phyloP scores from a whole-genome alignment of 2,329 filamentous ascomycete genomes.

The Scedosporium aurantiacum region DNA sequence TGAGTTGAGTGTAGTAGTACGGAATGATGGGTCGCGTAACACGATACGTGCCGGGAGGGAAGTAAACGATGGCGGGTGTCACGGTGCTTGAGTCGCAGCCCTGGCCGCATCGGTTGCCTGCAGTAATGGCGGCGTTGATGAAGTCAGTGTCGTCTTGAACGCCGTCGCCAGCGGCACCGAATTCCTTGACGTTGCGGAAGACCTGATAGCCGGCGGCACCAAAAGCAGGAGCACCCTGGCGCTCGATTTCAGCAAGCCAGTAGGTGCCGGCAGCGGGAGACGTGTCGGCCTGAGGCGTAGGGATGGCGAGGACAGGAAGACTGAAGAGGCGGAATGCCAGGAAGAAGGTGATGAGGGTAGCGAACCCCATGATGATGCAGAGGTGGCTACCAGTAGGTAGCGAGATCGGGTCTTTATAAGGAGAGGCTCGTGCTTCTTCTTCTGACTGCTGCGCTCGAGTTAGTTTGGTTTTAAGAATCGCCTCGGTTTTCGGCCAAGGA shows the following conservation, averaged over 20 bases:
- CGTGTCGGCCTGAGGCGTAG: slow-evolving; percentile 15
- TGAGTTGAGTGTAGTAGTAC: slow-evolving; percentile 87
- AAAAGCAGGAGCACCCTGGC: slow-evolving; percentile 59
- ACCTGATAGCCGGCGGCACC: slow-evolving; percentile 51
- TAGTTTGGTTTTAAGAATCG: not conserved
- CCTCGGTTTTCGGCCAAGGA: not conserved
- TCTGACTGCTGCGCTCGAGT: not conserved
- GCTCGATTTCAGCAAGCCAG: slow-evolving; percentile 62
- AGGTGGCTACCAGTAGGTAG: slow-evolving; percentile 15
- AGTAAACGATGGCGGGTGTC: slow-evolving; percentile 82
- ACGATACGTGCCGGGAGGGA: slow-evolving; percentile 77
- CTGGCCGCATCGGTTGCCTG: slow-evolving; percentile 68
- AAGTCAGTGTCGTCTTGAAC: slow-evolving; percentile 74
- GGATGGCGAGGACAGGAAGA: slow-evolving; percentile 21
- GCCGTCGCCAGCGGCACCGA: slow-evolving; percentile 57
- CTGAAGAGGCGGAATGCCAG: slow-evolving; percentile 32
- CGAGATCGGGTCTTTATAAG: not conserved
- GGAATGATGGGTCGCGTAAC: slow-evolving; percentile 71
- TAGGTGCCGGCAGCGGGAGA: slow-evolving; percentile 28
- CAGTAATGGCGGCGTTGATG: slow-evolving; percentile 73
- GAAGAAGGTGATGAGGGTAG: slow-evolving; percentile 28
- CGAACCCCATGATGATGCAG: slow-evolving; percentile 32
- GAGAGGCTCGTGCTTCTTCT: not conserved
- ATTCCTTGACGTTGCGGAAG: slow-evolving; percentile 69
- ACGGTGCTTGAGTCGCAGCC: slow-evolving; percentile 75